These are phyloP conservation scores for Calocybe cyanea DNA, from an alignment of 768 basidiomycete genomes.

Conservation along the genomic window DNA sequence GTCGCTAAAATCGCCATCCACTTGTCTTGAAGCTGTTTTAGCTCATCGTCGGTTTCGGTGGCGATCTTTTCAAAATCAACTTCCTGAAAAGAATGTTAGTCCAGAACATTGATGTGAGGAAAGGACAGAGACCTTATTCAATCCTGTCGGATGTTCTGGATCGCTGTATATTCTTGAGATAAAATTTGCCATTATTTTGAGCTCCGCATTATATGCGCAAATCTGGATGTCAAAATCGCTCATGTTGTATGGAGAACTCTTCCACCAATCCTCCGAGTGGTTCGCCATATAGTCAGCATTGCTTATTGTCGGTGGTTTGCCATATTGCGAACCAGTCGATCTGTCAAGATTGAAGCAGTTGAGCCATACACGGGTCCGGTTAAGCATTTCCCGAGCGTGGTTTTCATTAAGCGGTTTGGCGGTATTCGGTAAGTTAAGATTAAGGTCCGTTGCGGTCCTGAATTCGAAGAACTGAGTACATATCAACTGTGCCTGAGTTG, in stretches of 20 bases:
- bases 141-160: conserved; percentile 66
- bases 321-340: conserved; percentile 84
- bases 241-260: conserved; percentile 62
- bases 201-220: conserved; percentile 72
- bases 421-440: conserved; percentile 74
- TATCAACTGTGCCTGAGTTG: no score
- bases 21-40: conserved; percentile 48
- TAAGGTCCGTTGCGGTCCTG: conserved; percentile 86
- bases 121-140: conserved; percentile 56
- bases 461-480: conserved; percentile 3
- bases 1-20: conserved; percentile 56
- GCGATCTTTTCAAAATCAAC: conserved; percentile 64
- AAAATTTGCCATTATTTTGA: conserved; percentile 62
- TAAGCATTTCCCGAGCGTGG: conserved; percentile 82
- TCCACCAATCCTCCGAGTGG: conserved; percentile 71
- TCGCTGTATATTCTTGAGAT: conserved; percentile 65
- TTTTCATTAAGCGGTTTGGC: conserved; percentile 75
- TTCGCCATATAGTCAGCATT: conserved; percentile 74
- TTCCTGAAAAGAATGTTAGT: conserved; percentile 31
- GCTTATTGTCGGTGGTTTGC: conserved; percentile 78
- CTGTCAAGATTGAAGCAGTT: conserved; percentile 90
- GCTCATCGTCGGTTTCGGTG: conserved; percentile 62
- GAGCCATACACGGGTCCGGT: conserved; percentile 87
- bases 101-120: neutral
- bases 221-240: conserved; percentile 76